A percentile compares a stretch with the other conserved stretches of the same genome.
These are phyloP conservation scores for Bruguiera sexangula DNA, from an alignment of 345 rosid genomes.

Conservation along the genomic window DNA sequence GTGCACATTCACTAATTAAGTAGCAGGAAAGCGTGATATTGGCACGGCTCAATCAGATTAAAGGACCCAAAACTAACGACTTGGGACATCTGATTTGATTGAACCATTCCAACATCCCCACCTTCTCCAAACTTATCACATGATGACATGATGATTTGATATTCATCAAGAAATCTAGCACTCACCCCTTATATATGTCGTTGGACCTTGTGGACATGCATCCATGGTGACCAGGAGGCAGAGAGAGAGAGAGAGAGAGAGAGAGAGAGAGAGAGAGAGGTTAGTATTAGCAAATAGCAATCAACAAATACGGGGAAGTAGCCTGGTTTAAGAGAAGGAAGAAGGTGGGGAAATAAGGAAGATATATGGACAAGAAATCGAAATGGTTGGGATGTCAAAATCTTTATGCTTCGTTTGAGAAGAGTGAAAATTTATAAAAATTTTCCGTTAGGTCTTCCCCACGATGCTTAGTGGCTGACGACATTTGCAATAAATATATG, in stretches of 20 bases:
- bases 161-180: too few species aligned
- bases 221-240: neutral
- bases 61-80: slow-evolving; percentile 35
- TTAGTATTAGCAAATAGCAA: neutral
- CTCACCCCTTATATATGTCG: neutral
- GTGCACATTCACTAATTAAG: too few species aligned
- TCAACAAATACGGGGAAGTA: neutral
- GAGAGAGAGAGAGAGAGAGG: neutral
- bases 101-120: slow-evolving; percentile 61
- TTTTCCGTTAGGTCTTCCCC: too few species aligned
- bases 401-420: slow-evolving; percentile 34
- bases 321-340: neutral
- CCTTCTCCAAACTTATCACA: slow-evolving; percentile 13
- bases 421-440: neutral
- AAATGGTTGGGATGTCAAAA: slow-evolving; percentile 57
- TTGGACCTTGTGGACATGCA: neutral
- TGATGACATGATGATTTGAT: neutral
- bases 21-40: slow-evolving; percentile 35
- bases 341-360: neutral
- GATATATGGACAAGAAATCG: slow-evolving; percentile 19
- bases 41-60: slow-evolving; percentile 85
- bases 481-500: too few species aligned
- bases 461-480: too few species aligned
- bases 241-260: neutral
- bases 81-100: slow-evolving; percentile 54